phyloP scores from a whole-genome alignment of 768 basidiomycete genomes.

The Pisolithus sp. region DNA sequence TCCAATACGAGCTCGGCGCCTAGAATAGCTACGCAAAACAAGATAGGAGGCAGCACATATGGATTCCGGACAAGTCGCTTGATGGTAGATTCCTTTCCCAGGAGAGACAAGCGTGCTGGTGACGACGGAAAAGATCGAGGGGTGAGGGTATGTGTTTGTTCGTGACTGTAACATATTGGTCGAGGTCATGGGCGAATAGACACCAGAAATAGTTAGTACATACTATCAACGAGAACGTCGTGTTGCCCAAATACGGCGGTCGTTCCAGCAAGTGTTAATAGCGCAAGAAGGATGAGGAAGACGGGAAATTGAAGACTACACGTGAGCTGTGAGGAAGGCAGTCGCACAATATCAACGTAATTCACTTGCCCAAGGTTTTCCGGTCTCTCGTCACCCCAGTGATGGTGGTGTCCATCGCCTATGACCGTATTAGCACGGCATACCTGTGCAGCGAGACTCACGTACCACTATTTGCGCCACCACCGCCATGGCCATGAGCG shows the following conservation, averaged over 20 bases:
- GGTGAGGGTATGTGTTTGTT: constrained; percentile 58
- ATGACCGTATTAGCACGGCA: constrained; percentile 6
- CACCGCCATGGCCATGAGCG: constrained; percentile 58
- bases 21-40: constrained; percentile 51
- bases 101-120: constrained; percentile 5
- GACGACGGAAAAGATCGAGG: constrained; percentile 36
- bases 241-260: constrained; percentile 59
- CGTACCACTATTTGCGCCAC: constrained; percentile 37
- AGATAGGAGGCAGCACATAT: constrained; percentile 59
- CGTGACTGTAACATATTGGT: constrained; percentile 36
- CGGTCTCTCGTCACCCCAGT: constrained; percentile 53
- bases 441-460: constrained; percentile 8
- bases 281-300: constrained; percentile 45
- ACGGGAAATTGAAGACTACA: constrained; percentile 63
- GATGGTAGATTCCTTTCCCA: constrained; percentile 4
- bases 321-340: background rate
- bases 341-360: background rate
- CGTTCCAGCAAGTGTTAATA: constrained; percentile 52
- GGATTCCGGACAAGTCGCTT: constrained; percentile 59
- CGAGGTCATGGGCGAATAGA: constrained; percentile 1
- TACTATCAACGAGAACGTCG: constrained; percentile 56
- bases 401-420: constrained; percentile 51
- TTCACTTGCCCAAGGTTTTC: constrained; percentile 35
- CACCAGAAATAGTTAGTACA: constrained; percentile 18
- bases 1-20: constrained; percentile 48